These are phyloP conservation scores for Pseudogymnoascus sp. DNA, from an alignment of 2,329 filamentous ascomycete species.

Conservation along the genomic window DNA sequence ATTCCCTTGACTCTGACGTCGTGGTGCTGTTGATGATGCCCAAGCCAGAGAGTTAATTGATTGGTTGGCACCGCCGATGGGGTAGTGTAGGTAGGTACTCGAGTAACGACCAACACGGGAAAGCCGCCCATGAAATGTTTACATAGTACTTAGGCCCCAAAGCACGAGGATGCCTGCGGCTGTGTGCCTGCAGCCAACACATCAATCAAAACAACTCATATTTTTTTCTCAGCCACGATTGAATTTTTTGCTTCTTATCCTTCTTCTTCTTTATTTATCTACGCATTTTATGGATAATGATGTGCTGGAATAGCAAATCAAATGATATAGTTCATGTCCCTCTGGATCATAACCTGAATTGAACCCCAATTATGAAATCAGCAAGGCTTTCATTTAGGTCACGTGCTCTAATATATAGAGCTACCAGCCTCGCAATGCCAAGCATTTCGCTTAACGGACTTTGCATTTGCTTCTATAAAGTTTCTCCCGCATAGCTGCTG, in stretches of 20 bases:
- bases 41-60: slow-evolving; percentile 7
- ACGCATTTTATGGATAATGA: neutral
- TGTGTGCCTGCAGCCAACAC: slow-evolving; percentile 4
- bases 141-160: neutral
- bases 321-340: neutral
- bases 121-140: slow-evolving; percentile 7
- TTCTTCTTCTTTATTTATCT: neutral
- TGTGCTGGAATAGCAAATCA: neutral
- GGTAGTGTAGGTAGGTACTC: neutral
- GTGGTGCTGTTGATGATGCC: slow-evolving; percentile 9
- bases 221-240: neutral
- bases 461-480: slow-evolving; percentile 8
- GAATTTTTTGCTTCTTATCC: neutral
- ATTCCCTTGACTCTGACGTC: slow-evolving; percentile 6
- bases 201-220: slow-evolving; percentile 4
- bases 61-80: neutral
- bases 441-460: slow-evolving; percentile 3
- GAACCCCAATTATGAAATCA: neutral
- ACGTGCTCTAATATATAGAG: neutral
- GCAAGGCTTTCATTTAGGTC: neutral
- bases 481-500: neutral
- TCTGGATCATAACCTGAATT: neutral
- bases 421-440: neutral
- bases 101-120: neutral
- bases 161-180: neutral